Base-by-base conservation (phyloP, 176 grass and related monocot genomes). In the Stipa capillata region DNA sequence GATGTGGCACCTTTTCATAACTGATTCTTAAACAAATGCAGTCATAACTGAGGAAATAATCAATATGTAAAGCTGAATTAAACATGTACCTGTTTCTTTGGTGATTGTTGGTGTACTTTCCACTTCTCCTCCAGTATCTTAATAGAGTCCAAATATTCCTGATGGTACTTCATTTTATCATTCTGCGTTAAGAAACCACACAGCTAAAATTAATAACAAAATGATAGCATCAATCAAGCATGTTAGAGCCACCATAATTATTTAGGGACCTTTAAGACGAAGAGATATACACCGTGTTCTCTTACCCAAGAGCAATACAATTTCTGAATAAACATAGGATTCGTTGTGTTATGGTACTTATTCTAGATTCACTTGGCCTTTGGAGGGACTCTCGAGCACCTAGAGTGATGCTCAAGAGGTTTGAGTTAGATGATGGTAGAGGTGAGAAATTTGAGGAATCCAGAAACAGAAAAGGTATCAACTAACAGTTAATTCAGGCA, bases 131-230 rank as follows among this genome's bases (percentile, higher is more conserved):
- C 97, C 55, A 99, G 61, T 86, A 89, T 84, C 83, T 87, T 93
- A 59, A 99, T 93, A 37, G 97, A 99, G 68, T 96, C 97, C 80
- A 96, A 69, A 73, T 99, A 99, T 87, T 96, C 92, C 72, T 99
- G 88, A 35, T 99, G 92, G 68, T 78, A 93, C 78, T 88, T 93
- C 51, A 74, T 84, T 89, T 89, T 99, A 59, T 96, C 97, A 82
- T 86, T 93, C 97, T 99, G 78, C 56, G 23, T 44, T 39, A 65
- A 66, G 78, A 75, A 79, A 67, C 45, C 3, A 37, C 7, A 7
- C 17, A 65, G 13, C 16, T 44, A 73, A 81, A 72, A 66, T 7
- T 69, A 60, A 77, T 49, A n/a, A 83, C 27, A 0, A 56, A 64
- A 64, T 76, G 56, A 69, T n/a, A 35, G 76, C 36, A n/a, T 79